Conservation (phyloP, 2,329 filamentous ascomycete genomes). For the Endothia cerciana region DNA sequence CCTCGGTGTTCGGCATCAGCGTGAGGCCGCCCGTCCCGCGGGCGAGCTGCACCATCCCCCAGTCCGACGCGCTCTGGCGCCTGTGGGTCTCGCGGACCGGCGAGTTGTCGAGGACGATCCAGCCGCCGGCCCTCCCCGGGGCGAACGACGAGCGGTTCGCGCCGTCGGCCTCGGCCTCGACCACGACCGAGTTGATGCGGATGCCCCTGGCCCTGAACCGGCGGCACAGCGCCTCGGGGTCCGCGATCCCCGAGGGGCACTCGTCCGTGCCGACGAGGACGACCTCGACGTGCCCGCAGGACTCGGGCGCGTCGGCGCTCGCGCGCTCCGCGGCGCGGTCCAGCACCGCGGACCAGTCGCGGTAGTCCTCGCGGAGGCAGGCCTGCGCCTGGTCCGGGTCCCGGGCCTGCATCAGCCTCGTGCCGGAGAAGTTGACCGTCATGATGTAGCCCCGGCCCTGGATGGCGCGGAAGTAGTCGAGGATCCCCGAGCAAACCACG, state of each 20-base stretch:
- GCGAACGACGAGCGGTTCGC: slow-evolving; percentile 10
- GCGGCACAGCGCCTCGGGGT: slow-evolving; percentile 16
- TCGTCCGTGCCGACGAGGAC: slow-evolving; percentile 24
- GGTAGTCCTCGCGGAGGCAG: slow-evolving; percentile 24
- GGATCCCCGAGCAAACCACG: slow-evolving; percentile 24
- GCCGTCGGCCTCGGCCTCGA: slow-evolving; percentile 6
- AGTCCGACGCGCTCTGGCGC: neutral
- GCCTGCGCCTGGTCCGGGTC: slow-evolving; percentile 29
- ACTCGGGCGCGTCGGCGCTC: slow-evolving; percentile 14
- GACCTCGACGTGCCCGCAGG: slow-evolving; percentile 19
- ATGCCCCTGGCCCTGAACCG: slow-evolving; percentile 3
- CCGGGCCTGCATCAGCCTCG: slow-evolving; percentile 38
- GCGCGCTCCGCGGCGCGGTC: slow-evolving; percentile 21
- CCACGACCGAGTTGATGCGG: slow-evolving; percentile 23
- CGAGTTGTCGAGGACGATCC: slow-evolving; percentile 1
- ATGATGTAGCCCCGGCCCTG: slow-evolving; percentile 24
- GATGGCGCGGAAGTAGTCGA: slow-evolving; percentile 25
- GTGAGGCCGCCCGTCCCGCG: slow-evolving; percentile 24
- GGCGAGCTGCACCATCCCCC: slow-evolving; percentile 22
- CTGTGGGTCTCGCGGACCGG: neutral
- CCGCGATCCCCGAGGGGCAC: slow-evolving; percentile 12
- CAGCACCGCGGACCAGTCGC: slow-evolving; percentile 21
- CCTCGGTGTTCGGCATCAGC: slow-evolving; percentile 21
- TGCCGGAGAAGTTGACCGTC: slow-evolving; percentile 33
- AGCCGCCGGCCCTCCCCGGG: slow-evolving; percentile 10